phyloP scores from a whole-genome alignment of 31 red algal species.

The Odonthalia washingtoniensis region DNA sequence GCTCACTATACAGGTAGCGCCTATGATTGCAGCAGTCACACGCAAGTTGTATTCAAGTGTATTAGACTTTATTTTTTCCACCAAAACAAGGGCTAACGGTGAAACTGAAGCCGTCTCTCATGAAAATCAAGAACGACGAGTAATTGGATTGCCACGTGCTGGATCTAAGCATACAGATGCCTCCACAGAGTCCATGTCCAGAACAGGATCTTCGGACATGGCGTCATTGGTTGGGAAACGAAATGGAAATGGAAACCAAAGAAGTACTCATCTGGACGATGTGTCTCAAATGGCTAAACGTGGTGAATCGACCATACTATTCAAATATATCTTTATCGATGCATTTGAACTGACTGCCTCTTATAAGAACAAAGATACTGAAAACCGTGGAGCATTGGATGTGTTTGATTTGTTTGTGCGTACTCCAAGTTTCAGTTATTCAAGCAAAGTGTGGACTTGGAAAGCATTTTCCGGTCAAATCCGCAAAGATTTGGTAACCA shows the following conservation, averaged over 20 bases:
- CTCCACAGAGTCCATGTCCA: background rate
- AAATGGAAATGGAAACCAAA: background rate
- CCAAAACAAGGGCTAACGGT: slow-evolving; percentile 42
- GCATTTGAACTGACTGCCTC: slow-evolving; percentile 86
- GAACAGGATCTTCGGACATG: background rate
- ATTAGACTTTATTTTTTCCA: slow-evolving; percentile 69
- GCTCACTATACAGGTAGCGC: slow-evolving; percentile 83
- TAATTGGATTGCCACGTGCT: background rate
- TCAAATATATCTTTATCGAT: slow-evolving; percentile 95
- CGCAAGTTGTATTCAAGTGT: slow-evolving; percentile 65
- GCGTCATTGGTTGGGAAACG: background rate
- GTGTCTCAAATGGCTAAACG: slow-evolving; percentile 79
- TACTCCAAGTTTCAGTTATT: slow-evolving; percentile 83
- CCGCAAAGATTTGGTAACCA: slow-evolving; percentile 66
- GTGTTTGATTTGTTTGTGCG: slow-evolving; percentile 74
- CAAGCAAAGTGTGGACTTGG: slow-evolving; percentile 87
- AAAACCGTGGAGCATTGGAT: slow-evolving; percentile 67
- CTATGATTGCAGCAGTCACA: slow-evolving; percentile 76
- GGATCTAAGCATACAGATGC: background rate
- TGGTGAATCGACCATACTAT: slow-evolving; percentile 79
- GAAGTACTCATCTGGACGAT: slow-evolving; percentile 53
- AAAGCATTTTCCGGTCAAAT: slow-evolving; percentile 76
- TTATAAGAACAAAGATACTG: slow-evolving; percentile 83
- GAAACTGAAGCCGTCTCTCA: background rate
- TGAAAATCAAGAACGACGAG: background rate